Base-by-base conservation (phyloP, 495 filamentous ascomycete species). In the Xylaria scruposa region DNA sequence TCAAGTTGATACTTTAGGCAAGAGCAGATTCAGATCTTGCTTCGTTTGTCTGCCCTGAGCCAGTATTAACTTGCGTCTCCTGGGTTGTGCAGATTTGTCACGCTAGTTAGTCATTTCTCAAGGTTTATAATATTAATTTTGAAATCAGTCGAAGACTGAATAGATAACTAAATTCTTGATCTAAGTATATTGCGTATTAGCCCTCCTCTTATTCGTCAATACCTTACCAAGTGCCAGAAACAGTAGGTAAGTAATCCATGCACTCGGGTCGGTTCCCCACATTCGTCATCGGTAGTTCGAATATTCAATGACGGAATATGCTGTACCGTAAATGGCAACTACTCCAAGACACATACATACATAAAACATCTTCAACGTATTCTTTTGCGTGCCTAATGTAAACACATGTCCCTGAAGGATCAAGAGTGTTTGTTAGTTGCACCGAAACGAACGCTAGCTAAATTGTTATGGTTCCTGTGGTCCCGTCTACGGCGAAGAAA, bases 241-340 rank as follows among this genome's bases (percentile, higher is more conserved):
- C 33, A 61, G 58, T 61, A 61, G 21, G 33, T 40, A 24, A 40
- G 33, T 40, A 40, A 21, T 40, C 58, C 58, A 61, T 61, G 58
- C 19, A 40, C 58, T 61, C 58, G 58, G 58, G 58, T 61, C 36
- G 9, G 33, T 24, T 13, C 58, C 58, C 58, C 58, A 42, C 58
- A 61, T 61, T 61, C 54, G 54, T 58, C 54, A 58, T 58, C 49
- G 49, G 49, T 53, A 53, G 46, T n/a, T 49, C 5, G 46, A 47
- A 47, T 7, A 47, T 47, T n/a, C 5, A 51, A 51, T 51, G n/a
- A 51, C 19, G 47, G 47, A n/a, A 51, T 49, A 49, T 51, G 49
- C 49, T 53, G 49, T 53, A 15, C 49, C n/a, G 8, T 51, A 47
- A 4, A 49, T 21, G n/a, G n/a, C 2, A 51, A 3, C 7, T 49